phyloP scores from a whole-genome alignment of 1,284 basidiomycete genomes.

The Leccinum subrobustum region DNA sequence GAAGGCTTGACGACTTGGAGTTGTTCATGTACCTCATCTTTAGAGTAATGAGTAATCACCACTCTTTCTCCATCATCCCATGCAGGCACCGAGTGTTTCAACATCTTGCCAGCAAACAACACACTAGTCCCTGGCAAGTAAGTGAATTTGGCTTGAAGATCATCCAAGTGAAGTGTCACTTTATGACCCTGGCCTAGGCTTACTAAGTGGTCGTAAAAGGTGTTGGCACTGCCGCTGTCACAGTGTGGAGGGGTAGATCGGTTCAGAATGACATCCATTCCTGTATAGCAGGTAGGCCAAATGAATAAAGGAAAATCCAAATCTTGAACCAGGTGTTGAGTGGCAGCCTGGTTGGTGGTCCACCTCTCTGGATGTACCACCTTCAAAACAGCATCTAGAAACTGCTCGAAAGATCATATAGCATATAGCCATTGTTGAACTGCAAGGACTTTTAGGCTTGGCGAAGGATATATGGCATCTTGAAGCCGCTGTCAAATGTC shows the following conservation, averaged over 20 bases:
- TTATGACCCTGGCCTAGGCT: too few species aligned
- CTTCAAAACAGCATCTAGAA: not conserved
- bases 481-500: too few species aligned
- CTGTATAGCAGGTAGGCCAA: too few species aligned
- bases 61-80: conserved; percentile 6
- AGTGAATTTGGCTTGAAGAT: too few species aligned
- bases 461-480: too few species aligned
- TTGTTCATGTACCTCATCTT: conserved; percentile 11
- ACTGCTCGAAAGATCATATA: not conserved
- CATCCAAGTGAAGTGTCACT: too few species aligned
- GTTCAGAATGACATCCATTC: too few species aligned
- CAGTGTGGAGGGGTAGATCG: too few species aligned
- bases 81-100: not conserved
- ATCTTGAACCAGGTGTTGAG: not conserved
- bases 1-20: conserved; percentile 1
- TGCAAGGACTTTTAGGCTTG: too few species aligned
- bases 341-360: not conserved
- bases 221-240: too few species aligned
- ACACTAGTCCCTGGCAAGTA: not conserved
- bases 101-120: not conserved
- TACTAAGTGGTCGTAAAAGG: too few species aligned
- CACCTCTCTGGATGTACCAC: conserved; percentile 1
- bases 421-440: not conserved
- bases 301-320: too few species aligned
- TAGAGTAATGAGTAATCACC: conserved; percentile 9